Evolutionary conservation across 2,329 filamentous ascomycete species (phyloP), one percentile per base, ranked within the genome.

Genomic region (Ophiostoma montium): DNA sequence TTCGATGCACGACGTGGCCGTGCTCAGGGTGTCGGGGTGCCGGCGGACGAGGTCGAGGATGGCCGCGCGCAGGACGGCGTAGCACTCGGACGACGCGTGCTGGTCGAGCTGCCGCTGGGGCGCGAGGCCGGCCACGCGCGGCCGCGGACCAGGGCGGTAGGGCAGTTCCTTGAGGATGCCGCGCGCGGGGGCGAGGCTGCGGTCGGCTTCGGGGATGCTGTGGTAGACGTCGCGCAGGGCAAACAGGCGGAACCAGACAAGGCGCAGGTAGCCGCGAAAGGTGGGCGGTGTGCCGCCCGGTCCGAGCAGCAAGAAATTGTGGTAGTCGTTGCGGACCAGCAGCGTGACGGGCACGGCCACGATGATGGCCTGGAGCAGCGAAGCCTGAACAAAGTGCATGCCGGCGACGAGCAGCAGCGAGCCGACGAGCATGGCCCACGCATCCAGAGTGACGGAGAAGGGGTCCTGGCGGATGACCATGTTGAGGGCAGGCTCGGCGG

Each of bases 71-170:
- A 87, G 70, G 13, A 67, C 62, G n/a, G 66, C 60, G 61, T 81
- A 80, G 60, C 78, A 75, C 13, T 64, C 59, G 5, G 61, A 51
- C 5, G 70, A 70, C 11, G 77, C 76, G 36, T 71, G 71, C 60
- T 94, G 85, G 61, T 82, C 76, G 16, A 82, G 70, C 64, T 94
- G 86, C 2, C 86, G 75, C 59, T 94, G 86, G 0, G 86, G 86
- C 1, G 86, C 86, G 51, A 94, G 86, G 45, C 86, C 86, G 36
- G 71, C 75, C 10, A 89, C 81, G 2, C 65, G 61, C 1, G 86
- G 87, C 1, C 84, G 75, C 1, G 72, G 69, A 0, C 82, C 82
- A 3, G 64, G 60, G 0, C 86, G 79, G 50, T 70, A 70, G 1
- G 82, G 78, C 0, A 92, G 69, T 46, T 61, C 53, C 43, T 59